phyloP scores from a whole-genome alignment of 805 yeast genomes.

The Candida caryicola region DNA sequence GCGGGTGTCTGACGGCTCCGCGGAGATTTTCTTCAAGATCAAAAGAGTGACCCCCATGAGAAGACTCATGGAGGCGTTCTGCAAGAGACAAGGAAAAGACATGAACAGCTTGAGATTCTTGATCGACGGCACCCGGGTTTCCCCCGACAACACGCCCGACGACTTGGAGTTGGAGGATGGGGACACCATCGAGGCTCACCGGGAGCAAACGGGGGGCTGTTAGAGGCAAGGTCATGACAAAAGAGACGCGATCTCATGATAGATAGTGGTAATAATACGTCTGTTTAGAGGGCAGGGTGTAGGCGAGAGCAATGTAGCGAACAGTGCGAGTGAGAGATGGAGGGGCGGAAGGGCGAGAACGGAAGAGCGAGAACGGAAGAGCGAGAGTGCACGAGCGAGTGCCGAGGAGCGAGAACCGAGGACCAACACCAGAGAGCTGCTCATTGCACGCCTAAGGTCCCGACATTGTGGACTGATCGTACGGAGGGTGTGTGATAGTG shows the following conservation, averaged over 20 bases:
- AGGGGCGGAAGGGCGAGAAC: no score
- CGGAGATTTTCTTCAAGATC: slow-evolving; percentile 94
- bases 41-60: slow-evolving; percentile 88
- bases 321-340: no score
- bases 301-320: no score
- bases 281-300: no score
- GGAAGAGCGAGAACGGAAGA: no score
- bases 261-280: background rate
- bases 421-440: no score
- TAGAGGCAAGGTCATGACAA: no score
- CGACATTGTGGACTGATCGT: no score
- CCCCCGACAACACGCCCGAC: slow-evolving; percentile 88
- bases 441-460: no score
- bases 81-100: slow-evolving; percentile 94
- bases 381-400: no score
- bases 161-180: slow-evolving; percentile 92
- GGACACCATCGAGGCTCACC: slow-evolving; percentile 94
- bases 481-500: no score
- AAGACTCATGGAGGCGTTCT: slow-evolving; percentile 96
- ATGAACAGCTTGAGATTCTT: slow-evolving; percentile 80
- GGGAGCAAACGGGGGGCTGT: slow-evolving; percentile 82
- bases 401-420: no score
- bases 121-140: slow-evolving; percentile 89
- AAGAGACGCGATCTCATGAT: background rate
- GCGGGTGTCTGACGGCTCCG: slow-evolving; percentile 89